A percentile compares a stretch with the other conserved stretches of the same genome.
phyloP scores from a whole-genome alignment of 306 rosid genomes.

The Cicer pinnatifidum region DNA sequence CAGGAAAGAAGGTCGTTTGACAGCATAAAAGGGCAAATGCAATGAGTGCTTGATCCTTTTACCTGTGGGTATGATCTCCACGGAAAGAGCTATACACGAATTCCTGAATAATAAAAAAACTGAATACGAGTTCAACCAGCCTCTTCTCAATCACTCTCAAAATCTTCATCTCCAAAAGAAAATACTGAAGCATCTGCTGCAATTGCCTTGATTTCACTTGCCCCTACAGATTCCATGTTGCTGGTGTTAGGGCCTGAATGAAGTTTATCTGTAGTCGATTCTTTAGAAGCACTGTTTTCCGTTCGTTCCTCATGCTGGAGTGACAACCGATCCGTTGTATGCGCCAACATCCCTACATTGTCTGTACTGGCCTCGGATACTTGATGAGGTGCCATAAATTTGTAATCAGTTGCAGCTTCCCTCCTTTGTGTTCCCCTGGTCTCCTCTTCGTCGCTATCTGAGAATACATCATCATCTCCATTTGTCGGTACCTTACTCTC shows the following conservation, averaged over 20 bases:
- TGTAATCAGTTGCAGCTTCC: conserved; percentile 42
- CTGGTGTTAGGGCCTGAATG: conserved; percentile 40
- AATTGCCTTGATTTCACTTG: conserved; percentile 75
- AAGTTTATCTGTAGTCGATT: conserved; percentile 43
- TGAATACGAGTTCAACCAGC: background rate
- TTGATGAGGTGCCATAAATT: conserved; percentile 47
- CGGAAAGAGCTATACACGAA: conserved; percentile 28
- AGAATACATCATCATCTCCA: conserved; percentile 82
- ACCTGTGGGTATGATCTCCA: conserved; percentile 8
- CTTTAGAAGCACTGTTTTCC: conserved; percentile 44
- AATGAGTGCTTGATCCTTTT: conserved; percentile 40
- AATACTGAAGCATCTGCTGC: conserved; percentile 98
- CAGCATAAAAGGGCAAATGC: conserved; percentile 27
- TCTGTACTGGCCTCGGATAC: conserved; percentile 50
- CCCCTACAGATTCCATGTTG: conserved; percentile 52
- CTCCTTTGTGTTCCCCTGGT: conserved; percentile 40
- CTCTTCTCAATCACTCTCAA: conserved; percentile 72
- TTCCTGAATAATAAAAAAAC: conserved; percentile 14
- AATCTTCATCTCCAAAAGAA: conserved; percentile 88
- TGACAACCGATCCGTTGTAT: conserved; percentile 48
- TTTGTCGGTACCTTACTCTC: conserved; percentile 46
- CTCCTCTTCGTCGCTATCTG: conserved; percentile 87
- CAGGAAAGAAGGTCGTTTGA: conserved; percentile 20
- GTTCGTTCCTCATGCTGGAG: conserved; percentile 46
- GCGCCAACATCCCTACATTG: conserved; percentile 46